Evolutionary conservation across 2,329 filamentous ascomycete genomes (phyloP).

Genomic region (Aulographum hederae): DNA sequence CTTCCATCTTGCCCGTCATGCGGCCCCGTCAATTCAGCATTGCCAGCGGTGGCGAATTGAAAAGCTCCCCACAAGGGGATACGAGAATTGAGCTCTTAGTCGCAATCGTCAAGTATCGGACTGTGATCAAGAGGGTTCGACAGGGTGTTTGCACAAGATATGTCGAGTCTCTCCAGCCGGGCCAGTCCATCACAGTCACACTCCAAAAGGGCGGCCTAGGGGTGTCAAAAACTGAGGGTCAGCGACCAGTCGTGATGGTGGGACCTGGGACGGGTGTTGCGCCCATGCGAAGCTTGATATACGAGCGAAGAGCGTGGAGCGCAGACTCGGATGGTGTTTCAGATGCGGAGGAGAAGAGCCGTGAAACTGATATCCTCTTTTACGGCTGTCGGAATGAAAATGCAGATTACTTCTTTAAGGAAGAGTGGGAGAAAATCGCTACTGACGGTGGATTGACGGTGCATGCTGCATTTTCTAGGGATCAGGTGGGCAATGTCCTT

Average conservation of each 20-base stretch:
- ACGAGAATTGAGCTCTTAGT: conserved; percentile 54
- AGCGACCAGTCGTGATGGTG: conserved; percentile 52
- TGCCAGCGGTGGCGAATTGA: conserved; percentile 45
- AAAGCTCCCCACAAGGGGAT: conserved; percentile 8
- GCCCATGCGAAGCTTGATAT: conserved; percentile 64
- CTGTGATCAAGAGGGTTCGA: conserved; percentile 65
- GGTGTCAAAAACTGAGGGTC: conserved; percentile 25
- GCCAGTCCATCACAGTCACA: conserved; percentile 40
- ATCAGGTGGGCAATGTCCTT: conserved; percentile 27
- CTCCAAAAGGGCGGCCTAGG: conserved; percentile 34
- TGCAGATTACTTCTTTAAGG: conserved; percentile 64
- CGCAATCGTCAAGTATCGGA: conserved; percentile 82
- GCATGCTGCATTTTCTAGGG: conserved; percentile 51
- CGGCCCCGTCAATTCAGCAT: conserved; percentile 91
- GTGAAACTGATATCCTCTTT: conserved; percentile 41
- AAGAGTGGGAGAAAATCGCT: conserved; percentile 47
- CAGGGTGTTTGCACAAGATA: conserved; percentile 86
- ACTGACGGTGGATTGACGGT: conserved; percentile 30
- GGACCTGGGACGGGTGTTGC: conserved; percentile 78
- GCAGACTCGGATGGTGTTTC: conserved; percentile 7
- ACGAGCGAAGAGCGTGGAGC: conserved; percentile 39
- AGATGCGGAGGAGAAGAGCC: conserved; percentile 11
- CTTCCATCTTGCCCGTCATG: conserved; percentile 61
- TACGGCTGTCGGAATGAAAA: conserved; percentile 64
- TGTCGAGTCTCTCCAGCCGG: conserved; percentile 43